These are phyloP conservation scores for Thuja plicata DNA, from an alignment of 83 land plant species.

Conservation along the genomic window DNA sequence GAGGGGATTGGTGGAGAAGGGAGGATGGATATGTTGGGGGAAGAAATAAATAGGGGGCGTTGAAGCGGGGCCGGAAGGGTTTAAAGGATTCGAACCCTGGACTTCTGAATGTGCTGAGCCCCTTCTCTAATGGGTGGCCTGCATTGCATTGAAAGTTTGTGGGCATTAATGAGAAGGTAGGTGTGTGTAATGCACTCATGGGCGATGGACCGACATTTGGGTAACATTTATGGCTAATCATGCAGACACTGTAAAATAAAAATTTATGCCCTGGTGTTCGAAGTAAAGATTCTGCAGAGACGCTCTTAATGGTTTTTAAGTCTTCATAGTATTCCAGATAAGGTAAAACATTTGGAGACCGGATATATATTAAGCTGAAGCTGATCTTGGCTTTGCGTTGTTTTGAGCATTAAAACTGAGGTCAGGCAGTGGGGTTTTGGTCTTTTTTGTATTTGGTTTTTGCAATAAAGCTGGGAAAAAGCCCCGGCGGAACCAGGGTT, in stretches of 20 bases:
- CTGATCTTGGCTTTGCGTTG: neutral
- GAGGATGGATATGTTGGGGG: neutral
- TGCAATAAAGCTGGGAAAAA: neutral
- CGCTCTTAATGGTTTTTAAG: neutral
- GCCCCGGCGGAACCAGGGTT: neutral
- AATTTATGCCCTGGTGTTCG: neutral
- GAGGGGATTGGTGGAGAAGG: neutral
- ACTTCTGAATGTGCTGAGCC: neutral
- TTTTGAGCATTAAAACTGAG: neutral
- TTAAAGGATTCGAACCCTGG: neutral
- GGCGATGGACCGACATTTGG: neutral
- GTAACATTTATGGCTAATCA: neutral
- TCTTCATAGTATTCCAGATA: neutral
- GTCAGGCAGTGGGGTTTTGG: neutral
- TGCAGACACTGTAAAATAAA: neutral
- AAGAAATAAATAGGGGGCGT: neutral
- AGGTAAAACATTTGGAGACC: neutral
- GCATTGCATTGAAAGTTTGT: neutral
- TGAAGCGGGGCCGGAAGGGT: neutral
- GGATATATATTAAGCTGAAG: neutral
- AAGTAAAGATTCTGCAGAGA: neutral
- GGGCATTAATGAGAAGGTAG: neutral
- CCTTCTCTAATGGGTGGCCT: neutral
- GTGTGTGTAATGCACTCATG: neutral
- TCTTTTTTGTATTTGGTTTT: neutral